Percentiles rank a stretch among this genome's conserved stretches.
Evolutionary conservation across 306 rosid genomes (phyloP).

Genomic region (Canavalia gladiata): DNA sequence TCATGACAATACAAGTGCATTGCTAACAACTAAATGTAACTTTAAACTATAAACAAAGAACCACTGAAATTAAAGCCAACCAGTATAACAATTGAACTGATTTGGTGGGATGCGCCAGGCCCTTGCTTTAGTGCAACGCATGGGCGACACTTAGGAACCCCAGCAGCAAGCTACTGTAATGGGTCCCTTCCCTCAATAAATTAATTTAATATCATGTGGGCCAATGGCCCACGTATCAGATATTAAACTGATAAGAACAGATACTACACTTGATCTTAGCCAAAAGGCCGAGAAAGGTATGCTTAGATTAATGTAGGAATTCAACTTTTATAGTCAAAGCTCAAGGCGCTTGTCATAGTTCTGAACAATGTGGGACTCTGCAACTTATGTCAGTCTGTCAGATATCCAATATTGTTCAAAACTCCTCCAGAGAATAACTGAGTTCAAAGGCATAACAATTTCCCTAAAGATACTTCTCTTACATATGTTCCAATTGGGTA

Average conservation of each 20-base stretch:
- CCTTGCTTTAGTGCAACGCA: constrained; percentile 5
- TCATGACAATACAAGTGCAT: too few species aligned
- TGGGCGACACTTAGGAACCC: background rate
- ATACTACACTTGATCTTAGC: constrained; percentile 50
- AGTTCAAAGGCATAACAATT: too few species aligned
- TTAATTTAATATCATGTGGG: constrained; percentile 18
- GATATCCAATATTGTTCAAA: too few species aligned
- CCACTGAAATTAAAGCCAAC: too few species aligned
- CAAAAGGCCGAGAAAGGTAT: constrained; percentile 48
- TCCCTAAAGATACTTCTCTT: too few species aligned
- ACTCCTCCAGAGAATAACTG: too few species aligned
- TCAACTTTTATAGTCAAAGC: background rate
- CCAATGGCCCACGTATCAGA: constrained; percentile 33
- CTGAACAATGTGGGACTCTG: too few species aligned
- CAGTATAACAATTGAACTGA: background rate
- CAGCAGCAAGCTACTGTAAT: constrained; percentile 14
- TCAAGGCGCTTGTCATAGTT: too few species aligned
- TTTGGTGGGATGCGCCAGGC: background rate
- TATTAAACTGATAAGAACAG: constrained; percentile 47
- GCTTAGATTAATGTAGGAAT: accelerated
- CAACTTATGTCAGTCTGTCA: too few species aligned
- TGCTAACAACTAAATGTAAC: too few species aligned
- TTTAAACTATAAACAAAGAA: too few species aligned
- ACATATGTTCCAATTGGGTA: too few species aligned
- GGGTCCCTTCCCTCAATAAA: background rate